Conservation (phyloP, 768 basidiomycete species). For the Kwoniella dejecticola region DNA sequence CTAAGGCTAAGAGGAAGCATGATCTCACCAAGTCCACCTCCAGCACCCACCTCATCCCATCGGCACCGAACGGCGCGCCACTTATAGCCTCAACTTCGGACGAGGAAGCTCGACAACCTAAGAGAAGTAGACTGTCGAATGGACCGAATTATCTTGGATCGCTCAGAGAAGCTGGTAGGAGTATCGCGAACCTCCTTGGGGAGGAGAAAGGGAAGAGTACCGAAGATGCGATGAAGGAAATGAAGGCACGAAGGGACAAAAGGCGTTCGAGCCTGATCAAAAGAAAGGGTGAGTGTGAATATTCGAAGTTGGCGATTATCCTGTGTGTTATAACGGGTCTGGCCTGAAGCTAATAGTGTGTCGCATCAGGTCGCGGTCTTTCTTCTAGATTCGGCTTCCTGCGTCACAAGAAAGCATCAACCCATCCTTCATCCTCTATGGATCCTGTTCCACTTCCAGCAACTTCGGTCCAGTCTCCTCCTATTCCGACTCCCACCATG, state of each 20-base stretch:
- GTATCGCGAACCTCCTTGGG: conserved; percentile 34
- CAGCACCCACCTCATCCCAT: conserved; percentile 16
- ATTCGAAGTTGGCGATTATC: too few relatives aligned
- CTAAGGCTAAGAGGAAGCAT: conserved; percentile 34
- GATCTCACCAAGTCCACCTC: conserved; percentile 15
- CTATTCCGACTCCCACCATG: conserved; percentile 21
- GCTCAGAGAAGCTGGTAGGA: conserved; percentile 37
- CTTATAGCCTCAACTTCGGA: background rate
- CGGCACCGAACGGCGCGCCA: conserved; percentile 42
- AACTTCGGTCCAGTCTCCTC: background rate
- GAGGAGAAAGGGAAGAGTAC: conserved; percentile 24
- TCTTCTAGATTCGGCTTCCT: conserved; percentile 24
- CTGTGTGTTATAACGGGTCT: too few relatives aligned
- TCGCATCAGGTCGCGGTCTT: conserved; percentile 11
- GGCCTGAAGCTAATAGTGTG: conserved; percentile 15
- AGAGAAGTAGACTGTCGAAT: conserved; percentile 30
- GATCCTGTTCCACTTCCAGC: background rate
- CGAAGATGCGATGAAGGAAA: conserved; percentile 13
- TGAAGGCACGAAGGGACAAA: conserved; percentile 29
- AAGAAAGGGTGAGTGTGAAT: conserved; percentile 25
- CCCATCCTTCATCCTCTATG: background rate
- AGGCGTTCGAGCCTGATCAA: conserved; percentile 29
- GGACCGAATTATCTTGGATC: conserved; percentile 41
- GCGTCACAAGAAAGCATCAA: conserved; percentile 10
- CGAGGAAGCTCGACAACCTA: conserved; percentile 29